Percentiles rank a stretch among this genome's conserved stretches.
phyloP scores from a whole-genome alignment of 2,329 filamentous ascomycete species.

The Hymenoscyphus linearis region DNA sequence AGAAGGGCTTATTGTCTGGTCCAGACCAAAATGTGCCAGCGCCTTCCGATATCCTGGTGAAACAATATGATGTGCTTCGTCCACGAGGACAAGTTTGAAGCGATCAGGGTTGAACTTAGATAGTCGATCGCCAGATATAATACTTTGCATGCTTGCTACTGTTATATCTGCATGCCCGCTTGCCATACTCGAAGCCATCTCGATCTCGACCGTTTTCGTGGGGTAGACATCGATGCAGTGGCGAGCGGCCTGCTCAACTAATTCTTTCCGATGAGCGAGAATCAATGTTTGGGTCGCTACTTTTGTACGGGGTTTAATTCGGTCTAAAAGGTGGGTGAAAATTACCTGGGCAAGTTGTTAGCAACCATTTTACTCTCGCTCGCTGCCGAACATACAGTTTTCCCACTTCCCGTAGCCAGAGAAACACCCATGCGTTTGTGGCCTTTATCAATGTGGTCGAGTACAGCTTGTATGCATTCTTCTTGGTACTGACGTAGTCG shows the following conservation, averaged over 20 bases:
- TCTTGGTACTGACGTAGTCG: conserved; percentile 80
- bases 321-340: conserved; percentile 90
- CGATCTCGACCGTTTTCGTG: conserved; percentile 74
- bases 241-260: conserved; percentile 86
- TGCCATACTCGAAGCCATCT: conserved; percentile 78
- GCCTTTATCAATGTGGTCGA: conserved; percentile 62
- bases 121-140: conserved; percentile 72
- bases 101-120: conserved; percentile 70
- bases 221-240: conserved; percentile 83
- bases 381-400: conserved; percentile 56
- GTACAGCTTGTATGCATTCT: conserved; percentile 81
- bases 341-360: conserved; percentile 58
- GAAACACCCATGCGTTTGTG: conserved; percentile 80
- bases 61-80: conserved; percentile 96
- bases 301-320: conserved; percentile 52
- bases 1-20: conserved; percentile 44
- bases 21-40: conserved; percentile 73
- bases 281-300: conserved; percentile 76
- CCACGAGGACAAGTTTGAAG: conserved; percentile 90
- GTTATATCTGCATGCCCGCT: conserved; percentile 86
- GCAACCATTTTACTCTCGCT: neutral
- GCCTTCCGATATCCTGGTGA: conserved; percentile 71
- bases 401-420: conserved; percentile 81
- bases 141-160: conserved; percentile 81
- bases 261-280: conserved; percentile 83